These are phyloP conservation scores for Alternaria sp. DNA, from an alignment of 2,329 filamentous ascomycete species.

Conservation along the genomic window DNA sequence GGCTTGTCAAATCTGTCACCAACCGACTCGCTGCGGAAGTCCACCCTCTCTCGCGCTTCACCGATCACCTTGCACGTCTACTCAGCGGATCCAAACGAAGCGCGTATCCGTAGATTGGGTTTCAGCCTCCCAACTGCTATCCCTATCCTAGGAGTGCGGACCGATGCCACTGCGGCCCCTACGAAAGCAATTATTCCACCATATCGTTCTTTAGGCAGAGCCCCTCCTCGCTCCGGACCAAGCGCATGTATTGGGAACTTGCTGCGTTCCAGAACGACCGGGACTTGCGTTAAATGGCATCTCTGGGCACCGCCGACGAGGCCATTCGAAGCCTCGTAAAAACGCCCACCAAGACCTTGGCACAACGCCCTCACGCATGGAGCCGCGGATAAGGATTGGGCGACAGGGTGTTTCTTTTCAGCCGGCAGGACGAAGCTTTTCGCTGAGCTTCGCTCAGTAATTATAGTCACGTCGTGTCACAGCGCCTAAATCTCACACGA, in stretches of 20 bases:
- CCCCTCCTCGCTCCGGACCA: slow-evolving; percentile 36
- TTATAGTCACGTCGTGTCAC: neutral
- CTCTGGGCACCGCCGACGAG: slow-evolving; percentile 32
- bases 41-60: neutral
- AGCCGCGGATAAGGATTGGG: slow-evolving; percentile 29
- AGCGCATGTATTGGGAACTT: slow-evolving; percentile 41
- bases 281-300: slow-evolving; percentile 27
- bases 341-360: slow-evolving; percentile 49
- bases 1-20: slow-evolving; percentile 22
- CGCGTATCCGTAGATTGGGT: slow-evolving; percentile 8
- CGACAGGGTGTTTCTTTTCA: slow-evolving; percentile 20
- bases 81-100: slow-evolving; percentile 5
- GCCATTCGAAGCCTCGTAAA: slow-evolving; percentile 32
- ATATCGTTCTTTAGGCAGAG: slow-evolving; percentile 19
- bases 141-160: slow-evolving; percentile 2
- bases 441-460: slow-evolving; percentile 13
- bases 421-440: slow-evolving; percentile 36
- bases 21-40: neutral
- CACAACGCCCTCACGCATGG: slow-evolving; percentile 28
- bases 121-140: slow-evolving; percentile 22
- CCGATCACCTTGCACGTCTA: slow-evolving; percentile 1
- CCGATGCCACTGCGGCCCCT: slow-evolving; percentile 24
- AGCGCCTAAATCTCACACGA: neutral
- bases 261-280: slow-evolving; percentile 42
- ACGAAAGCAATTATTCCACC: slow-evolving; percentile 13